Conservation (phyloP, 2,329 filamentous ascomycete species). For the Pyrenochaeta sp. region DNA sequence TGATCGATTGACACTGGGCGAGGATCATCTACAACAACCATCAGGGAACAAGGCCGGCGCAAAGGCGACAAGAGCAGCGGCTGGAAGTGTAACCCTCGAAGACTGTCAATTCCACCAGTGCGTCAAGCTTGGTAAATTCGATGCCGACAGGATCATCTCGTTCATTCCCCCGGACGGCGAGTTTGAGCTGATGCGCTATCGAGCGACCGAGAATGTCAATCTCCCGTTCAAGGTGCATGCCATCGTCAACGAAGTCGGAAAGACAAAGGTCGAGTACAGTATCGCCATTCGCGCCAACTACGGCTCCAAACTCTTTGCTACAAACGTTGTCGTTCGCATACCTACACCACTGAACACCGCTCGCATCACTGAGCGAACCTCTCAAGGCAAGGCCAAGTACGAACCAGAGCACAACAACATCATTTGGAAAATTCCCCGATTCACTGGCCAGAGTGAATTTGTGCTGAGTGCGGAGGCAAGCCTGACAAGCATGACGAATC, state of each 20-base stretch:
- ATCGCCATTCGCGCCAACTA: slow-evolving; percentile 98
- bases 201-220: slow-evolving; percentile 98
- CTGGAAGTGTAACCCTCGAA: slow-evolving; percentile 92
- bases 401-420: slow-evolving; percentile 98
- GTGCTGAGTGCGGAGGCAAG: slow-evolving; percentile 93
- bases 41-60: slow-evolving; percentile 79
- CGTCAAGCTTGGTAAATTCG: slow-evolving; percentile 96
- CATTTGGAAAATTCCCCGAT: slow-evolving; percentile 98
- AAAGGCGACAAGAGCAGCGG: slow-evolving; percentile 93
- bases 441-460: slow-evolving; percentile 96
- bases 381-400: slow-evolving; percentile 97
- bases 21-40: slow-evolving; percentile 64
- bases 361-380: slow-evolving; percentile 88
- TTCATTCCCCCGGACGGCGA: slow-evolving; percentile 97
- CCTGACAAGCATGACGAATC: slow-evolving; percentile 95
- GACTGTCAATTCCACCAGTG: slow-evolving; percentile 99
- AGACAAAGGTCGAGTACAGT: slow-evolving; percentile 98
- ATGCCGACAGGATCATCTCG: slow-evolving; percentile 93
- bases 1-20: slow-evolving; percentile 89
- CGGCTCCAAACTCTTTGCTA: slow-evolving; percentile 93
- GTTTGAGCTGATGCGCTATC: slow-evolving; percentile 98
- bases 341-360: slow-evolving; percentile 97
- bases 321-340: slow-evolving; percentile 92
- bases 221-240: slow-evolving; percentile 98
- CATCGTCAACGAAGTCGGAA: slow-evolving; percentile 96